Conservation (phyloP, 1,284 basidiomycete species). For the Cystobasidium pallidum region DNA sequence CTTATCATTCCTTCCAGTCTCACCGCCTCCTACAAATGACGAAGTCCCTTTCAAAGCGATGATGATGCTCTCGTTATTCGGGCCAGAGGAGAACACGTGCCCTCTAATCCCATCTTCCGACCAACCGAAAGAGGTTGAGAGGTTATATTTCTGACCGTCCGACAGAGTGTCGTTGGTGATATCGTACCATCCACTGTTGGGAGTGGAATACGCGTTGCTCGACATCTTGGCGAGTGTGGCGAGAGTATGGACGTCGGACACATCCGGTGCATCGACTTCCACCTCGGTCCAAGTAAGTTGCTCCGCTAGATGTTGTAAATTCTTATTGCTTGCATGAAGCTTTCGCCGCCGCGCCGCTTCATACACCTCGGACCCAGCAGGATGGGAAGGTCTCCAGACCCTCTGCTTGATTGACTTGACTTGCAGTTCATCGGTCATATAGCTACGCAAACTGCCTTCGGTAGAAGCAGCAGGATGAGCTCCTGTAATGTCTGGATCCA, state of each 20-base stretch:
- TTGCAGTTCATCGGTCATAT: slow-evolving; percentile 3
- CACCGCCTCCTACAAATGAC: slow-evolving; percentile 76
- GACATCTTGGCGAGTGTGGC: slow-evolving; percentile 90
- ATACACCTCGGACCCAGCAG: slow-evolving; percentile 32
- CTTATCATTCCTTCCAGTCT: slow-evolving; percentile 88
- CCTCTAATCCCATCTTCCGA: slow-evolving; percentile 87
- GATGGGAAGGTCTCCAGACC: slow-evolving; percentile 39
- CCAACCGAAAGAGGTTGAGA: slow-evolving; percentile 88
- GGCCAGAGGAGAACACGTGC: slow-evolving; percentile 69
- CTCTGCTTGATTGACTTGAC: slow-evolving; percentile 21
- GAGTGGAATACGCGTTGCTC: slow-evolving; percentile 74
- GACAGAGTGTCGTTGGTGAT: slow-evolving; percentile 32
- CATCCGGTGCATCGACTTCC: slow-evolving; percentile 64
- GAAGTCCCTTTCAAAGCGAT: slow-evolving; percentile 95
- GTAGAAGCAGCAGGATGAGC: not conserved
- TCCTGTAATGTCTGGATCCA: slow-evolving; percentile 7
- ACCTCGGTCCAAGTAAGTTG: slow-evolving; percentile 60
- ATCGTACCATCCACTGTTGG: slow-evolving; percentile 73
- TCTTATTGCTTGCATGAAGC: not conserved
- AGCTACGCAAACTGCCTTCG: not conserved
- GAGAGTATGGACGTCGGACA: slow-evolving; percentile 74
- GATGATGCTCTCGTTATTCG: slow-evolving; percentile 81
- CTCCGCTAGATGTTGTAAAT: slow-evolving; percentile 14
- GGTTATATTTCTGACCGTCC: slow-evolving; percentile 21
- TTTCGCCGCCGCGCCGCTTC: slow-evolving; percentile 34